phyloP scores from a whole-genome alignment of 1,284 basidiomycete genomes.

The Cutaneotrichosporon spelunceum region DNA sequence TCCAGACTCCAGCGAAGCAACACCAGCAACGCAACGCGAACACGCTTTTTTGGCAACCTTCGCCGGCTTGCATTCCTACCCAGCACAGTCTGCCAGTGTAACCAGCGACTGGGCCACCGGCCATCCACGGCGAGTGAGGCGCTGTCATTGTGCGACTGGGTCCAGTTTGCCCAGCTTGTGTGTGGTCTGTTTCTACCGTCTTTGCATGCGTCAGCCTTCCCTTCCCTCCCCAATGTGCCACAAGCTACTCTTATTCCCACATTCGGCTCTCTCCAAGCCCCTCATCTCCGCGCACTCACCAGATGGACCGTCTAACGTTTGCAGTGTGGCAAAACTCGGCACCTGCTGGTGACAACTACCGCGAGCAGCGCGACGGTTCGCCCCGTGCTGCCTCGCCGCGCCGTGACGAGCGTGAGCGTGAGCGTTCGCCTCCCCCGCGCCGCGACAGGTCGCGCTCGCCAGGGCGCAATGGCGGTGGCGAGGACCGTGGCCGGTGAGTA shows the following conservation, averaged over 20 bases:
- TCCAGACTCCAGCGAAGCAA: neutral
- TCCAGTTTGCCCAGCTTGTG: neutral
- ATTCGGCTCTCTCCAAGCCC: neutral
- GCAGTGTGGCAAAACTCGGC: slow-evolving; percentile 46
- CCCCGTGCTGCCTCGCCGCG: slow-evolving; percentile 22
- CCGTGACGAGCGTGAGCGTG: slow-evolving; percentile 23
- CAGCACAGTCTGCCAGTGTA: neutral
- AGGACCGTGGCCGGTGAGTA: slow-evolving; percentile 26
- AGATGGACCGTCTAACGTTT: slow-evolving; percentile 20
- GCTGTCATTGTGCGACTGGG: neutral
- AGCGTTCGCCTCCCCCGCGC: slow-evolving; percentile 25
- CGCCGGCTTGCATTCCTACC: neutral
- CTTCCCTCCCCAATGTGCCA: neutral
- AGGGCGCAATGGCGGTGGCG: slow-evolving; percentile 31
- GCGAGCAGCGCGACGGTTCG: slow-evolving; percentile 24
- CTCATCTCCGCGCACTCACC: neutral
- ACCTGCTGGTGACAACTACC: slow-evolving; percentile 26
- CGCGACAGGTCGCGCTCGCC: slow-evolving; percentile 36
- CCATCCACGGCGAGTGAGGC: neutral
- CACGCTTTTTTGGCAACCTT: neutral
- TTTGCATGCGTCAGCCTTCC: neutral
- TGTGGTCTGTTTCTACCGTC: neutral
- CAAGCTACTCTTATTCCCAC: neutral
- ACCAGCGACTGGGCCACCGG: neutral
- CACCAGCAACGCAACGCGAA: neutral